Base-by-base conservation (phyloP, 495 filamentous ascomycete species). In the Penicillium maclennaniae region DNA sequence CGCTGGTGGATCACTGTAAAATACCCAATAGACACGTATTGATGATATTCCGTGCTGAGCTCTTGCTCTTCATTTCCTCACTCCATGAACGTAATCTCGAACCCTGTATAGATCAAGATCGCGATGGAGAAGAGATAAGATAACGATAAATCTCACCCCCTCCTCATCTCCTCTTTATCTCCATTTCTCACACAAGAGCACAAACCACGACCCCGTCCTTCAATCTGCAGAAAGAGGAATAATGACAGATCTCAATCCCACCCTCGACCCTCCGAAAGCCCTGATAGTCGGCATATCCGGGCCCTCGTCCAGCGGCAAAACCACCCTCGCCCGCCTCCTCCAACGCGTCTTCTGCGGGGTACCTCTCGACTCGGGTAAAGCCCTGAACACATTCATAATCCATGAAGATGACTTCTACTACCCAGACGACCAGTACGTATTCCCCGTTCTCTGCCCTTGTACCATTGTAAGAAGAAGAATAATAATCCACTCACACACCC, bases 341-440 rank as follows among this genome's bases (percentile, higher is more conserved):
- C 84, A 86, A 46, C 77, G 80, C 43, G 81, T 91, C 53, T 89
- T 95, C 55, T 60, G 52, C 51, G 55, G 69, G 12, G 61, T 61
- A 2, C 39, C 26, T 25, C 51, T 63, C 1, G 38, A 43, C 15
- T 4, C n/a, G 4, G 15, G 1, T 12, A 10, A 34, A 34, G 3
- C 9, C 31, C 31, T 75, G 15, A 60, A 59, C 7, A 82, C 83
- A 3, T 91, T 89, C 58, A 87, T 96, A 55, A 77, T 97, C 38
- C 91, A 96, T 65, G 83, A 93, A 66, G 92, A 97, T 71, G 92
- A 97, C 68, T 97, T 96, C 66, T 97, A 91, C 68, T 80, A 79
- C 36, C 64, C 88, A 1, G 91, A 97, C 62, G 65, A 78, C n/a
- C 73, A 86, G 82, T 86, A 58, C 60, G n/a, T n/a, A 74, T 19